phyloP scores from a whole-genome alignment of 495 filamentous ascomycete genomes.

The Viridothelium virens region DNA sequence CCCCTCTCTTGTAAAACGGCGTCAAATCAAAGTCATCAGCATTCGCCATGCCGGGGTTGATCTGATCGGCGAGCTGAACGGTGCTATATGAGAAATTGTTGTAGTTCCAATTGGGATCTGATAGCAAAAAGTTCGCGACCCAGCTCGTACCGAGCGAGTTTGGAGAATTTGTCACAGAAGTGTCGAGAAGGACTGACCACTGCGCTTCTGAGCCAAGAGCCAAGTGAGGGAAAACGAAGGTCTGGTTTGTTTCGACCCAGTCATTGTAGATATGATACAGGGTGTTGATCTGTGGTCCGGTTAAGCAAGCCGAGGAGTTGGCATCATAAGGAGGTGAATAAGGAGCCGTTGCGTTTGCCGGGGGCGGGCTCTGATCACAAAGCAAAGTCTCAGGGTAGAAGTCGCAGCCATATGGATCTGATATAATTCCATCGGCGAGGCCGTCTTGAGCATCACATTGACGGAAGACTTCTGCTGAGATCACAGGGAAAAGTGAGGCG shows the following conservation, averaged over 20 bases:
- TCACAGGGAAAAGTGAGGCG: slow-evolving; percentile 42
- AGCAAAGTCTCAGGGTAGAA: slow-evolving; percentile 47
- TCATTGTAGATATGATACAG: slow-evolving; percentile 48
- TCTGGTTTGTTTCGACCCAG: slow-evolving; percentile 44
- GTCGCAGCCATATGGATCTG: slow-evolving; percentile 50
- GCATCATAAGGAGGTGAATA: background rate
- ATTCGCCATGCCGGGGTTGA: slow-evolving; percentile 42
- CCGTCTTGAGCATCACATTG: slow-evolving; percentile 64
- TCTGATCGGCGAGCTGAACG: slow-evolving; percentile 33
- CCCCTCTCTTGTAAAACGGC: slow-evolving; percentile 41
- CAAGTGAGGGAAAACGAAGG: slow-evolving; percentile 49
- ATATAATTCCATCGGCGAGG: slow-evolving; percentile 56
- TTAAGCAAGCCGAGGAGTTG: slow-evolving; percentile 44
- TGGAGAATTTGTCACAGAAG: slow-evolving; percentile 20
- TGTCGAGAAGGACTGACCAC: slow-evolving; percentile 35
- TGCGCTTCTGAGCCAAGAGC: slow-evolving; percentile 39
- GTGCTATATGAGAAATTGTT: slow-evolving; percentile 35
- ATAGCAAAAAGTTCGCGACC: slow-evolving; percentile 39
- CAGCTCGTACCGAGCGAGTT: slow-evolving; percentile 39
- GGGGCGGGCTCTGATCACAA: slow-evolving; percentile 34
- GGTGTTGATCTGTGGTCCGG: slow-evolving; percentile 47
- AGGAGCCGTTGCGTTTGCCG: slow-evolving; percentile 25
- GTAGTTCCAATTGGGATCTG: slow-evolving; percentile 38
- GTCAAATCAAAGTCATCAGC: slow-evolving; percentile 45
- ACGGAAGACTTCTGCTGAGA: slow-evolving; percentile 50